Base-by-base conservation (phyloP, 1,284 basidiomycete genomes). In the Polyporus tsugae region DNA sequence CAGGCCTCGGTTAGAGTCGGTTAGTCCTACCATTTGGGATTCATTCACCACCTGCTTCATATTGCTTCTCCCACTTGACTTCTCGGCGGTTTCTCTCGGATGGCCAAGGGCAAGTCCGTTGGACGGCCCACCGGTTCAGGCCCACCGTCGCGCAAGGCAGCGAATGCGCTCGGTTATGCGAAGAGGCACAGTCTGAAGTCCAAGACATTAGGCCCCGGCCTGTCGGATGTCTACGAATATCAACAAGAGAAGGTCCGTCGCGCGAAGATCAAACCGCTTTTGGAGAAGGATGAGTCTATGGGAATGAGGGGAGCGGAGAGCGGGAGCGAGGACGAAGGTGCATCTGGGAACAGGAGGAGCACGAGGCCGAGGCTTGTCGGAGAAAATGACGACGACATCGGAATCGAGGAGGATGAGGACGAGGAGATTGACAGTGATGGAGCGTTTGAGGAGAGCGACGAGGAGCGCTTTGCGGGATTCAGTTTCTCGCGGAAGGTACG, bases 361-460 rank as follows among this genome's bases (percentile, higher is more conserved):
- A 62, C 67, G 82, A 79, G 81, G 60, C 85, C 89, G 10, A 82
- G 86, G 67, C 76, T 93, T 62, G 84, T 91, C 61, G 89, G 87
- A 13, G 88, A 90, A 73, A 80, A 83, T 52, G 85, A 82, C 6
- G 87, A 89, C n/a, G 85, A 88, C 49, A 86, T 87, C 64, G 78
- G 75, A 66, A 82, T 93, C 64, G 88, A 82, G 29, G 74, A 76
- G 62, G 91, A 85, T 2, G 93, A 94, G 69, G 92, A 94, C 72
- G 93, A 94, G 74, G 93, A 94, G 70, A 86, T 94, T 63, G 91
- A 93, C 69, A 92, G 90, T 74, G 93, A 94, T 75, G 91, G 82
- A 69, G 93, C 93, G 0, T 94, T 94, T 73, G 92, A 93, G 71
- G 93, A 94, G 74, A 91, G 88, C 73, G 95, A 96, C 68, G 92